These are phyloP conservation scores for Exophiala mesophila DNA, from an alignment of 2,329 filamentous ascomycete genomes.

Conservation along the genomic window DNA sequence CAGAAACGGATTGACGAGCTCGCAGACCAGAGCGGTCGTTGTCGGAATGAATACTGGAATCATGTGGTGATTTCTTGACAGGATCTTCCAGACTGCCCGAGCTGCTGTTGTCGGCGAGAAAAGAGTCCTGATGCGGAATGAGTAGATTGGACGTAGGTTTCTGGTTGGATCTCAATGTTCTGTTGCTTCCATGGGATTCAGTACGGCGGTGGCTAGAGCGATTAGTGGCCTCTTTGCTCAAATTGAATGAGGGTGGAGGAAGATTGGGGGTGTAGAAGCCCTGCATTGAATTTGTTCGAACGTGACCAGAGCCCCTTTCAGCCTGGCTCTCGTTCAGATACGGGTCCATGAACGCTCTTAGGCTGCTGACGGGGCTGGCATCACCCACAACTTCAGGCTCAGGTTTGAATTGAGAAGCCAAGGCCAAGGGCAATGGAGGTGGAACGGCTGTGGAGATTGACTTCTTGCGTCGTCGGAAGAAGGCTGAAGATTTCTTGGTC, in stretches of 20 bases:
- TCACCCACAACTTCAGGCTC: constrained; percentile 24
- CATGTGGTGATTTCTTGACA: constrained; percentile 13
- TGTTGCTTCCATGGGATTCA: constrained; percentile 18
- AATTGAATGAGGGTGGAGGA: constrained; percentile 13
- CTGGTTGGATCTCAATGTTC: constrained; percentile 14
- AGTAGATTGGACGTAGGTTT: constrained; percentile 15
- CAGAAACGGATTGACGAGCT: constrained; percentile 5
- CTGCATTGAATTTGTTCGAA: constrained; percentile 22
- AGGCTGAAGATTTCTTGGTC: constrained; percentile 88
- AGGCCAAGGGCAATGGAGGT: constrained; percentile 51
- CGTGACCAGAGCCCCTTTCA: constrained; percentile 17
- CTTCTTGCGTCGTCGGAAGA: constrained; percentile 91
- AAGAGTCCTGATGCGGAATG: constrained; percentile 26
- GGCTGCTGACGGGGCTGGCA: constrained; percentile 68
- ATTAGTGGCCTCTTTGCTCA: constrained; percentile 6
- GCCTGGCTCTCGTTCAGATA: constrained; percentile 52
- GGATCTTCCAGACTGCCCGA: constrained; percentile 26
- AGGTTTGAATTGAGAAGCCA: constrained; percentile 33
- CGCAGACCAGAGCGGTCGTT: constrained; percentile 20
- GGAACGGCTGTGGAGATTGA: constrained; percentile 63
- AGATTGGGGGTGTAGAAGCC: constrained; percentile 20
- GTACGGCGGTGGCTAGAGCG: constrained; percentile 12
- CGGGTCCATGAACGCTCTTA: constrained; percentile 81
- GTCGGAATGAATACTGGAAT: constrained; percentile 17
- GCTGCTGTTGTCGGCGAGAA: constrained; percentile 34